Base-by-base conservation (phyloP, 768 basidiomycete species). In the Hygrocybe punicea region DNA sequence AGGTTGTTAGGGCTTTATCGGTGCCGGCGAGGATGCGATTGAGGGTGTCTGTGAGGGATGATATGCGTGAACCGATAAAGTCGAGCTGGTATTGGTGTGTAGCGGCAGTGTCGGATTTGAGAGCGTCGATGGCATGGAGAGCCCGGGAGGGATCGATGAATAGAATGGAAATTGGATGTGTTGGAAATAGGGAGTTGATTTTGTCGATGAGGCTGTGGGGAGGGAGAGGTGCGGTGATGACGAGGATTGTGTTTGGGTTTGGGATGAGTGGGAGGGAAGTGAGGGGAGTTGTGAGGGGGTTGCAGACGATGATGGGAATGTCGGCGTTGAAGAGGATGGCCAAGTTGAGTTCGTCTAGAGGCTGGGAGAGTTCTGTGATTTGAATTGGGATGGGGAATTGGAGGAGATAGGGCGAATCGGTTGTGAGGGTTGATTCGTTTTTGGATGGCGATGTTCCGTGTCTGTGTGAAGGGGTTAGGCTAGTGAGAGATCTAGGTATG, bases 31-130 rank as follows among this genome's bases (percentile, higher is more conserved):
- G 44, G 45, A 59, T 51, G 36, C 56, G 42, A 37, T 68, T 67
- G 36, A 89, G 67, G 2, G 76, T 63, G 4, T 70, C 57, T 3
- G 77, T 75, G 34, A 89, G 59, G 21, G 71, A 64, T 7, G 85
- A 79, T 24, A 90, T 67, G n/a, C 77, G 73, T 17, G 89, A 91
- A 6, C 74, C 79, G 21, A 81, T 65, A 56, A 81, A 84, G 8
- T 83, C 78, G 58, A 83, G 78, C 63, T 89, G 86, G 68, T 84
- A 91, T 57, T 72, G 75, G 58, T 89, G 84, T 13, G 91, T 76
- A 33, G 81, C 77, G 2, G 73, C 62, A 13, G 81, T 73, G 42
- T 81, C 70, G 8, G 74, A 62, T 58, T 74, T 78, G 34, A 91
- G 70, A 23, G 73, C 61, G 33, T 70, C 70, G 6, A 86, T 73